A percentile compares a stretch with the other conserved stretches of the same genome.
Evolutionary conservation across 306 rosid genomes (phyloP).

Genomic region (Arachis hypogaea): DNA sequence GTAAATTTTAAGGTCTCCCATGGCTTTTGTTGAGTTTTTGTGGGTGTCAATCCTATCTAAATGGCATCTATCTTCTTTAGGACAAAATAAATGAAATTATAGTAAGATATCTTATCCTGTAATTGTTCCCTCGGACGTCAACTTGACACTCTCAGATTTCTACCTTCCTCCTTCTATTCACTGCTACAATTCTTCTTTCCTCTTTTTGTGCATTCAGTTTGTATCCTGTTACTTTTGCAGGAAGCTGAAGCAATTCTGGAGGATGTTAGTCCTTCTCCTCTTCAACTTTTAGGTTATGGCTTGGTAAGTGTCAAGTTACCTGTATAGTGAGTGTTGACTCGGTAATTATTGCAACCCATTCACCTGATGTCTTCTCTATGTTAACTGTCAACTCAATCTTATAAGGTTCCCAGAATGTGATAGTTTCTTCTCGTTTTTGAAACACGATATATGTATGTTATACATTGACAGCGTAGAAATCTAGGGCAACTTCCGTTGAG

Average conservation of each 20-base stretch:
- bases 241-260: slow-evolving; percentile 97
- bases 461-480: slow-evolving; percentile 20
- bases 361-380: slow-evolving; percentile 36
- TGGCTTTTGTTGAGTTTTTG: not conserved
- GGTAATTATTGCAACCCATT: slow-evolving; percentile 27
- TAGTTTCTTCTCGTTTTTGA: not conserved
- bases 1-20: slow-evolving; percentile 3
- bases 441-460: slow-evolving; percentile 3
- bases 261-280: slow-evolving; percentile 68
- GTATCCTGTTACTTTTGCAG: slow-evolving; percentile 54
- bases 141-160: slow-evolving; percentile 9
- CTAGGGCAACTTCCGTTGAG: slow-evolving; percentile 13
- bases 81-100: not conserved
- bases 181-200: not conserved
- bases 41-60: not conserved
- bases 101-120: not conserved
- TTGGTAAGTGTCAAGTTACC: slow-evolving; percentile 62
- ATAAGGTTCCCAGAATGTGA: slow-evolving; percentile 5
- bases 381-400: slow-evolving; percentile 7
- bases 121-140: not conserved
- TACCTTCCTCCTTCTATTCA: slow-evolving; percentile 6
- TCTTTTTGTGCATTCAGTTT: slow-evolving; percentile 9
- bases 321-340: slow-evolving; percentile 6
- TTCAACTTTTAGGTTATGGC: slow-evolving; percentile 71
- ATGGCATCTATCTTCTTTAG: not conserved